Base-by-base conservation (phyloP, 495 filamentous ascomycete species). In the Hypoxylon fuscum region DNA sequence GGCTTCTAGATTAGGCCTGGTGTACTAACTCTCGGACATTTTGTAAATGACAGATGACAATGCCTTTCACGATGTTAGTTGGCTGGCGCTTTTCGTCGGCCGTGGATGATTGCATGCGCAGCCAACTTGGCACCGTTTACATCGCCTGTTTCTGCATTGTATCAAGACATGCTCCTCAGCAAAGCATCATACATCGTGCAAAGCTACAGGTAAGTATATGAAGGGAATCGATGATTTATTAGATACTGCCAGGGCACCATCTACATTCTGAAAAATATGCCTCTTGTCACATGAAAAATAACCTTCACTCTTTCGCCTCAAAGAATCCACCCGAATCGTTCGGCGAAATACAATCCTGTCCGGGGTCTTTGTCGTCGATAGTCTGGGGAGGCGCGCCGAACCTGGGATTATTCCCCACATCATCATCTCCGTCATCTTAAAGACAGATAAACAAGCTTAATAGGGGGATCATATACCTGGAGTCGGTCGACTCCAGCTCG, bases 401-500 rank as follows among this genome's bases (percentile, higher is more conserved):
- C 40, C 14, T n/a, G 44, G 46, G 20, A 12, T 12, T 20, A 21
- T 58, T 58, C 60, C 42, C 60, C 60, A 58, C 60, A 52, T n/a
- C n/a, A n/a, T n/a, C n/a, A n/a, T n/a, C n/a, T n/a, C 29, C 35
- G 25, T 48, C 48, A 53, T 35, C 27, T 54, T 48, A 45, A 14
- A 43, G n/a, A 23, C 29, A 23, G 41, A 34, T 46, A 53, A 57
- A 48, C 60, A 53, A 34, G 41, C 47, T 48, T 48, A 44, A 35
- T 8, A 43, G 1, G 27, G 21, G 40, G 37, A 9, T 18, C 10
- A 4, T 53, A 43, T 49, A 44, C 22, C 51, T 38, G 31, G 46
- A 18, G n/a, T 11, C 3, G 25, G 23, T 23, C 21, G 22, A n/a
- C 7, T 46, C 25, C 17, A 6, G 1, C 1, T 46, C 27, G 40